A percentile compares a stretch with the other conserved stretches of the same genome.
These are phyloP conservation scores for Rachicladosporium sp. DNA, from an alignment of 2,329 filamentous ascomycete species.

Conservation along the genomic window DNA sequence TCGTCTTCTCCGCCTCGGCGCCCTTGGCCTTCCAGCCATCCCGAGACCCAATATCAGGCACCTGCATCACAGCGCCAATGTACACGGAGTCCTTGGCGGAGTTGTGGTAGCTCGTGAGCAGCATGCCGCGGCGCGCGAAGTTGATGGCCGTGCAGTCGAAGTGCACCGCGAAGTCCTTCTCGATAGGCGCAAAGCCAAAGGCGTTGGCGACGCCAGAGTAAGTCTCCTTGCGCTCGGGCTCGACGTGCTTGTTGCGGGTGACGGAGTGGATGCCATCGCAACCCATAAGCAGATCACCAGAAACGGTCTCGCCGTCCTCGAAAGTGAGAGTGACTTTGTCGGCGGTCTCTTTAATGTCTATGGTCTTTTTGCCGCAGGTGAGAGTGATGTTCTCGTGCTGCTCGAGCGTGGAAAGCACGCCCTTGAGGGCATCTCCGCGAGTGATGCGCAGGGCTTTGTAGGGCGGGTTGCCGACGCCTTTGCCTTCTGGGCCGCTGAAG, in stretches of 20 bases:
- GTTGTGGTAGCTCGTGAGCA: slow-evolving; percentile 32
- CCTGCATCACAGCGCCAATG: slow-evolving; percentile 34
- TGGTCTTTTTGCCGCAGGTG: slow-evolving; percentile 31
- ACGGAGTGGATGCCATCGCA: slow-evolving; percentile 28
- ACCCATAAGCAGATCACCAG: slow-evolving; percentile 25
- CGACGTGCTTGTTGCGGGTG: slow-evolving; percentile 32
- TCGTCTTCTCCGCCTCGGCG: slow-evolving; percentile 30
- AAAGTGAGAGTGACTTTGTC: slow-evolving; percentile 24
- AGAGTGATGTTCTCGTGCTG: slow-evolving; percentile 30
- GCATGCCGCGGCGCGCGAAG: slow-evolving; percentile 32
- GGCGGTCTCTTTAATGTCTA: slow-evolving; percentile 26
- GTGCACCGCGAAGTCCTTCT: slow-evolving; percentile 24
- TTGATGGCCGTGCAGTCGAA: slow-evolving; percentile 34
- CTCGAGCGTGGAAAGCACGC: slow-evolving; percentile 29
- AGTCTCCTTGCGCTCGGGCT: slow-evolving; percentile 29
- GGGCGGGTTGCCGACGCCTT: slow-evolving; percentile 32
- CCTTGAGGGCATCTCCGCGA: slow-evolving; percentile 31
- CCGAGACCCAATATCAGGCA: slow-evolving; percentile 29
- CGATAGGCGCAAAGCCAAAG: slow-evolving; percentile 31
- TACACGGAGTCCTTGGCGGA: slow-evolving; percentile 27
- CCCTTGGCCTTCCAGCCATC: slow-evolving; percentile 35
- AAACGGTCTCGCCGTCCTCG: slow-evolving; percentile 23
- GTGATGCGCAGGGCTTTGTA: slow-evolving; percentile 34
- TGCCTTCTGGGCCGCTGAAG: slow-evolving; percentile 30
- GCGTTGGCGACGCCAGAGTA: slow-evolving; percentile 36